Evolutionary conservation across 1,284 basidiomycete genomes (phyloP).

Genomic region (Tilletiopsis washingtonensis): DNA sequence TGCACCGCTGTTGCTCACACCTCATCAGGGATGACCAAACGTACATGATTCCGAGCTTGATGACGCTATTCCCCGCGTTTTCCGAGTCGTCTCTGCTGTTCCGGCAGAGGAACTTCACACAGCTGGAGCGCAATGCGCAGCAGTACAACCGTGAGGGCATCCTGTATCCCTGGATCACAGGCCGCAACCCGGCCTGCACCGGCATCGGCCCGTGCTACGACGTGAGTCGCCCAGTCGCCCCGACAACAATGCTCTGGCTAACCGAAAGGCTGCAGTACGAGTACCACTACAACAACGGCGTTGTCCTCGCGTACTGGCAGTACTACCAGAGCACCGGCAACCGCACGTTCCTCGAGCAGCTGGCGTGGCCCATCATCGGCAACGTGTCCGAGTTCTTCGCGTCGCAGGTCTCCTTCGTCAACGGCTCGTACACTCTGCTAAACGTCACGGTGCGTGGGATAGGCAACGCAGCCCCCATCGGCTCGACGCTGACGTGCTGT

Average conservation of each 20-base stretch:
- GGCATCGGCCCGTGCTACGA: constrained; percentile 12
- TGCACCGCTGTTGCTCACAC: no score
- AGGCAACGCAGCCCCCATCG: no score
- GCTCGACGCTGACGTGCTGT: no score
- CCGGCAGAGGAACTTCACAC: constrained; percentile 10
- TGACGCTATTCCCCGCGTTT: constrained; percentile 21
- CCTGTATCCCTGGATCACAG: constrained; percentile 34
- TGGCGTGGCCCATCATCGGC: constrained; percentile 30
- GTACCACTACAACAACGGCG: constrained; percentile 36
- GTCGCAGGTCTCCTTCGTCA: constrained; percentile 10
- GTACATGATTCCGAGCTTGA: constrained; percentile 32
- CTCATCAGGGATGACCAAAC: constrained; percentile 35
- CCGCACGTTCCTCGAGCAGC: constrained; percentile 19
- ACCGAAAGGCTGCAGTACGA: no score
- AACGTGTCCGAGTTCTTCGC: constrained; percentile 25
- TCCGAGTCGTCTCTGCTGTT: constrained; percentile 32
- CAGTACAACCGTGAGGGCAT: constrained; percentile 14
- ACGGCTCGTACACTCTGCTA: background rate
- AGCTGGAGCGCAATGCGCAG: constrained; percentile 5
- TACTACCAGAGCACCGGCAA: constrained; percentile 30
- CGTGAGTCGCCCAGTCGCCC: no score
- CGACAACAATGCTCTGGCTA: no score
- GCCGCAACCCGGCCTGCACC: constrained; percentile 18
- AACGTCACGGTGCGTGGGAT: no score
- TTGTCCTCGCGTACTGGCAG: constrained; percentile 21